Base-by-base conservation (phyloP, 208 protist genomes). In the Leishmania guyanensis region DNA sequence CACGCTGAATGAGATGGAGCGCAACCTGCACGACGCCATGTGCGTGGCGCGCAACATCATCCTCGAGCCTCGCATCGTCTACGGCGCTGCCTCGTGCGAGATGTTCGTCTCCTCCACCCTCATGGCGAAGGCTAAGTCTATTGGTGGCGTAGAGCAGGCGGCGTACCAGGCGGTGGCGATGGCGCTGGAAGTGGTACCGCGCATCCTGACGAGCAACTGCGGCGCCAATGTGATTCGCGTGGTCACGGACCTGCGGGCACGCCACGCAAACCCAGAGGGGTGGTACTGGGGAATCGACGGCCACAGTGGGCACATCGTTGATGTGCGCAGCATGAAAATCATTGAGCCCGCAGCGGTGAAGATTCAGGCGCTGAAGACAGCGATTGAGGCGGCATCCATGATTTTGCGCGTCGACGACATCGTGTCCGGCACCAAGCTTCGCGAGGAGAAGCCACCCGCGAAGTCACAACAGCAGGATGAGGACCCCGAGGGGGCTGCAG, bases 191-290 rank as follows among this genome's bases (percentile, higher is more conserved):
- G 96, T 99, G 22, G 94, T 99, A n/a, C 98, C 98, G 33, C 92
- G 99, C 75, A 99, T 99, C 78, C 93, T 99, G 9, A 97, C 98
- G 62, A 97, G 99, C 87, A 99, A 99, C 94, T 99, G 99, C 92
- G 99, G 99, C 80, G 98, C 94, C 36, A 98, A 99, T 80, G 96
- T 99, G 48, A 99, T 99, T 77, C 93, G 98, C 58, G 88, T 98
- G 3, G 89, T 99, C 2, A 99, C 99, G 9, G 98, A 99, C 82
- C 95, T 99, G 2, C 93, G 98, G 75, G 94, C 98, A 3, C 98
- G 98, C 84, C 98, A 99, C 88, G 89, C 92, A 33, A 86, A 86
- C 64, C 91, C 91, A 29, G 91, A 95, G 50, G 92, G 95, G 46
- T 94, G 97, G 84, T 91, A 88, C 65, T 99, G 94, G 94, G 99